A percentile compares a stretch with the other conserved stretches of the same genome.
Conservation (phyloP, 2,329 filamentous ascomycete species). For the Xylariales sp. region DNA sequence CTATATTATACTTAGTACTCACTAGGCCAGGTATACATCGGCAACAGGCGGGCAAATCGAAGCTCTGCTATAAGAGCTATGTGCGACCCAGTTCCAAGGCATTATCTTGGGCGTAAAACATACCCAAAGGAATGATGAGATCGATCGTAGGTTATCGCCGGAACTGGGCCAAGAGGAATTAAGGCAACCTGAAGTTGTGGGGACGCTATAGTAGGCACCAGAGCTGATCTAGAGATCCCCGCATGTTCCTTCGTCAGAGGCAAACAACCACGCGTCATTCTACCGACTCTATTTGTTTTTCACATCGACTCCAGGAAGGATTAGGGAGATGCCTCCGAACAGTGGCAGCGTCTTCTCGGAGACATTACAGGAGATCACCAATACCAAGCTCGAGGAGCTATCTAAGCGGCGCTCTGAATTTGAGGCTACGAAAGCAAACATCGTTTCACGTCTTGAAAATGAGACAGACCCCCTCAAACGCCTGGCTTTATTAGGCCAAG, state of each 20-base stretch:
- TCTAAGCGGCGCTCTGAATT: constrained; percentile 55
- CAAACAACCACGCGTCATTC: not conserved
- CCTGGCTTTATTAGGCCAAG: constrained; percentile 50
- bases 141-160: too few relatives aligned
- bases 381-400: constrained; percentile 57
- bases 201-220: not conserved
- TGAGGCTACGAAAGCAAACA: constrained; percentile 50
- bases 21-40: too few relatives aligned
- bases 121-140: not conserved
- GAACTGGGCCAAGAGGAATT: too few relatives aligned
- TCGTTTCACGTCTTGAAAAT: constrained; percentile 47
- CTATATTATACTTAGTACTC: too few relatives aligned
- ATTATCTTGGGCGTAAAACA: not conserved
- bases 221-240: not conserved
- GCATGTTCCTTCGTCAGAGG: not conserved
- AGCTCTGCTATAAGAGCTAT: too few relatives aligned
- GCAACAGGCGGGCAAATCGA: too few relatives aligned
- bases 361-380: constrained; percentile 58
- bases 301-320: too few relatives aligned
- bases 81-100: too few relatives aligned
- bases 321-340: constrained; percentile 38
- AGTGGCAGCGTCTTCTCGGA: constrained; percentile 55
- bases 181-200: too few relatives aligned
- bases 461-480: constrained; percentile 48
- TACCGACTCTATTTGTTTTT: not conserved